These are phyloP conservation scores for Coniochaeta sp. DNA, from an alignment of 2,329 filamentous ascomycete genomes.

Conservation along the genomic window DNA sequence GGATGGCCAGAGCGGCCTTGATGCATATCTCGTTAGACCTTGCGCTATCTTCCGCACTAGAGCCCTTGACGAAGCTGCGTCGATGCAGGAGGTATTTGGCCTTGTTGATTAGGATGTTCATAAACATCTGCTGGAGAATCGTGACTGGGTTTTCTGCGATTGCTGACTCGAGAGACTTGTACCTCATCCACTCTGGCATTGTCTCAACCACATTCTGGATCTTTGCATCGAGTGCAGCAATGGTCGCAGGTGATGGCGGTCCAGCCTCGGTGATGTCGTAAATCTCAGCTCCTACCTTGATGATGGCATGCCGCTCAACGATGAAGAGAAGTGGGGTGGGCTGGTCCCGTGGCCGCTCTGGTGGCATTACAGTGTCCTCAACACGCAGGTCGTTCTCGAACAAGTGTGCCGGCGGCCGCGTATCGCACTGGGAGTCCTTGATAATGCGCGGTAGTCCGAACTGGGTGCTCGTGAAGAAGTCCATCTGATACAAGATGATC, in stretches of 20 bases:
- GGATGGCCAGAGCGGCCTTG: background rate
- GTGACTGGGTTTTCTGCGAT: background rate
- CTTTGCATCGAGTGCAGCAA: background rate
- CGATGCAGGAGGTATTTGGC: background rate
- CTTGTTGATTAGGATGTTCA: background rate
- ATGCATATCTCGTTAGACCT: slow-evolving; percentile 1
- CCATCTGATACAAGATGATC: slow-evolving; percentile 18
- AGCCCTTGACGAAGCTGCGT: background rate
- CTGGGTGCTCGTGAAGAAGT: slow-evolving; percentile 13
- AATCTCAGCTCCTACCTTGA: background rate
- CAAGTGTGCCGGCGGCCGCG: slow-evolving; percentile 6
- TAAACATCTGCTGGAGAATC: background rate
- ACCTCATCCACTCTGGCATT: background rate
- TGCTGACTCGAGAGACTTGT: background rate
- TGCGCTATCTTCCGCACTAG: background rate
- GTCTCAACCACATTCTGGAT: background rate
- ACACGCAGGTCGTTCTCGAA: background rate
- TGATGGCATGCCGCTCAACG: background rate
- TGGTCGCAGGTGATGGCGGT: background rate
- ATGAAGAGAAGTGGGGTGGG: slow-evolving; percentile 1
- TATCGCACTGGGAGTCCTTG: slow-evolving; percentile 13
- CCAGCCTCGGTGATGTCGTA: slow-evolving; percentile 2
- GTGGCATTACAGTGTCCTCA: background rate
- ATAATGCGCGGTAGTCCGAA: slow-evolving; percentile 12
- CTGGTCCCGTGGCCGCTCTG: background rate